Base-by-base conservation (phyloP, 2,329 filamentous ascomycete genomes). In the Clarireedia homoeocarpa region DNA sequence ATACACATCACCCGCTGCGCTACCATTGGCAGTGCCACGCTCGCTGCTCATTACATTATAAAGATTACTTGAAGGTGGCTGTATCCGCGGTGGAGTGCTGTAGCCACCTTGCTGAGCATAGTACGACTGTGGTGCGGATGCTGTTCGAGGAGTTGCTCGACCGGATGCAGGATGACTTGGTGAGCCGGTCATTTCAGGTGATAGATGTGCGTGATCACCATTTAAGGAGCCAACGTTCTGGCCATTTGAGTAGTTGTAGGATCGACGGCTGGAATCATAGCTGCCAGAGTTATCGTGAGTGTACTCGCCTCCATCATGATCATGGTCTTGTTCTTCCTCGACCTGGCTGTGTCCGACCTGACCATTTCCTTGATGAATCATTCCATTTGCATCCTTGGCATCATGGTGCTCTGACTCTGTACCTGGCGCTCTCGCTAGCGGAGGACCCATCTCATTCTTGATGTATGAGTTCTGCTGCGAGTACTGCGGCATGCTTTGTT, bases 21-120 rank as follows among this genome's bases (percentile, higher is more conserved):
- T 79, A n/a, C 86, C 86, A 63, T 89, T 89, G 17, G 80, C 75
- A 10, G 82, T 71, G 30, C 77, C 82, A 26, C 89, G 82, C 58
- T 89, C 87, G 68, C 89, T 90, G 70, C 86, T 91, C 75, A 95
- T 91, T 60, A 95, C 86, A 71, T 85, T 95, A 77, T 95, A 95
- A 51, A 96, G 76, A 68, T 84, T 95, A 75, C 89, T 91, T 0
- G 88, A 85, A 3, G 86, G 80, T 58, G 84, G 77, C 56, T 78
- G 75, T 7, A 81, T 77, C 44, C 90, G 85, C 23, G 91, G 90
- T 49, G 91, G 87, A 0, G 89, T 91, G 69, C 77, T 86, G 73
- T 95, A 95, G 26, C 74, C 72, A 47, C 73, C 72, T 51, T 79
- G 71, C 69, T 81, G 81, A 5, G 80, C 71, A 72, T 95, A 96